phyloP scores from a whole-genome alignment of 768 basidiomycete species.

The Macrolepiota fuliginosa region DNA sequence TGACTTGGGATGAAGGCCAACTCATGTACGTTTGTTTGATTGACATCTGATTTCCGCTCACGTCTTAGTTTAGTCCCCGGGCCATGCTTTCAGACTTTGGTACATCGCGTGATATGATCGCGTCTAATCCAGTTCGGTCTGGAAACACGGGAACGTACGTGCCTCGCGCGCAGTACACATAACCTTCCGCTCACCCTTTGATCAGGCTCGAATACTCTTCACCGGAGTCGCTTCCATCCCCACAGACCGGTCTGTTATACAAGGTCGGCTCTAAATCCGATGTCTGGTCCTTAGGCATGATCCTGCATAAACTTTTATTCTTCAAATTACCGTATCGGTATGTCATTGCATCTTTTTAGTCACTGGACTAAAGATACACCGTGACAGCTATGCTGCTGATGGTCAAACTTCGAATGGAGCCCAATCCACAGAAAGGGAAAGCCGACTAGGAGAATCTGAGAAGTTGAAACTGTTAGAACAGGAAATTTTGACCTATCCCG shows the following conservation, averaged over 20 bases:
- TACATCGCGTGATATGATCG: constrained; percentile 88
- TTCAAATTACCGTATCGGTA: constrained; percentile 84
- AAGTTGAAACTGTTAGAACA: constrained; percentile 69
- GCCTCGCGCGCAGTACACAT: neutral
- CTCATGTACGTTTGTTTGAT: constrained; percentile 57
- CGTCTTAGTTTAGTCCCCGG: constrained; percentile 57
- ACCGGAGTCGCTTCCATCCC: constrained; percentile 81
- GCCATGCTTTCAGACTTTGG: constrained; percentile 97
- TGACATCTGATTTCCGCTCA: neutral
- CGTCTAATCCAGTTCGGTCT: constrained; percentile 62
- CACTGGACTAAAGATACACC: neutral
- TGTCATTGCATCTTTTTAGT: constrained; percentile 17
- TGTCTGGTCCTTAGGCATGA: constrained; percentile 98
- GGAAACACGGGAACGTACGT: constrained; percentile 95
- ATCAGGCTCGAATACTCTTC: constrained; percentile 80
- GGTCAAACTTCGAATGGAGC: constrained; percentile 30
- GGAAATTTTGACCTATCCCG: constrained; percentile 73
- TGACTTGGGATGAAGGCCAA: constrained; percentile 87
- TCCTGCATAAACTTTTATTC: constrained; percentile 90
- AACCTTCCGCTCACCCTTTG: neutral
- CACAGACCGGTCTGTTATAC: constrained; percentile 58
- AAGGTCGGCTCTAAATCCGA: constrained; percentile 87
- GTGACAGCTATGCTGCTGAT: constrained; percentile 53
- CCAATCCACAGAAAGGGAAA: constrained; percentile 27
- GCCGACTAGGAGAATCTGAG: constrained; percentile 38